phyloP scores from a whole-genome alignment of 129 eudicot genomes.

The Silybum marianum region DNA sequence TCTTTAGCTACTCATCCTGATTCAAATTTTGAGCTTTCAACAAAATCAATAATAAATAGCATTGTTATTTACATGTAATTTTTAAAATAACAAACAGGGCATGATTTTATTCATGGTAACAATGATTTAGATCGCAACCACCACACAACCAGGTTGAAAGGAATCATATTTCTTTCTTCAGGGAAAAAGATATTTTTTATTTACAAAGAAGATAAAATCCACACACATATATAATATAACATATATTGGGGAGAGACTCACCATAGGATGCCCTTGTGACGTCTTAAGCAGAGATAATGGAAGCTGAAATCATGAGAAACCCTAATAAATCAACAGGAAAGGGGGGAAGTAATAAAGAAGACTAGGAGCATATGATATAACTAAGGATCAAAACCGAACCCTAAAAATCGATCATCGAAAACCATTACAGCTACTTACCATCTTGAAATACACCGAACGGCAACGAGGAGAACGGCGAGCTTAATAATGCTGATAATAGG shows the following conservation, averaged over 20 bases:
- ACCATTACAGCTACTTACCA: slow-evolving; percentile 16
- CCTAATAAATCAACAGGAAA: slow-evolving; percentile 2
- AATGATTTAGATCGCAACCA: neutral
- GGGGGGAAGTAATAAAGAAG: neutral
- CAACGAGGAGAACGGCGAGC: neutral
- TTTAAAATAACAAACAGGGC: neutral
- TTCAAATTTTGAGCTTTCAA: neutral
- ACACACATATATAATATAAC: neutral
- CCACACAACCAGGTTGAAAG: neutral
- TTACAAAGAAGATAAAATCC: too few relatives aligned
- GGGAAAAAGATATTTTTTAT: neutral
- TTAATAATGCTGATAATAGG: neutral
- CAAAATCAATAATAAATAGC: neutral
- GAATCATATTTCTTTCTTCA: neutral
- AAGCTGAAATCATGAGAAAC: slow-evolving; percentile 36
- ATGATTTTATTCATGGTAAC: neutral
- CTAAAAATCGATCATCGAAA: slow-evolving; percentile 15
- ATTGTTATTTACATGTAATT: neutral
- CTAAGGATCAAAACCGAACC: neutral
- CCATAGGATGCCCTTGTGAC: slow-evolving; percentile 76
- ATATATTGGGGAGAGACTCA: neutral
- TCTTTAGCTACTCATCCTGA: neutral
- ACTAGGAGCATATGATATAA: neutral
- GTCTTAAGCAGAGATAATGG: slow-evolving; percentile 66
- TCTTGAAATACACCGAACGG: slow-evolving; percentile 8